Conservation (phyloP, 352 stramenopile genomes). For the Phytophthora foliorum region DNA sequence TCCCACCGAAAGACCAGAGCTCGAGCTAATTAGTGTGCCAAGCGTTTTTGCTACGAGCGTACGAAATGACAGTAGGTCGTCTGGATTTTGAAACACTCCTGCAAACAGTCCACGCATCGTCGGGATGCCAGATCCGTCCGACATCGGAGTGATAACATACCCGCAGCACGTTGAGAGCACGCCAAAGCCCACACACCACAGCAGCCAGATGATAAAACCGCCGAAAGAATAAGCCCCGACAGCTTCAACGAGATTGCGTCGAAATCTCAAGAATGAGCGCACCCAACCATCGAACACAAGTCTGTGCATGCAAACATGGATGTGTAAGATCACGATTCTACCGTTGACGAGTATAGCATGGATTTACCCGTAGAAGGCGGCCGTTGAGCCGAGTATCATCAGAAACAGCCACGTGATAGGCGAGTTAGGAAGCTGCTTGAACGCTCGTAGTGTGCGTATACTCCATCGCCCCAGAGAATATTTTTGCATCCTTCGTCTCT, state of each 20-base stretch:
- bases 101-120: conserved; percentile 87
- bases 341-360: neutral
- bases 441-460: conserved; percentile 66
- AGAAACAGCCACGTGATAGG: conserved; percentile 86
- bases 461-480: conserved; percentile 70
- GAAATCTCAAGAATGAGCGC: conserved; percentile 64
- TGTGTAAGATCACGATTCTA: neutral
- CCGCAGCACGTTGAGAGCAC: conserved; percentile 72
- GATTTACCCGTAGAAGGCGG: conserved; percentile 70
- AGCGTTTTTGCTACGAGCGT: conserved; percentile 80
- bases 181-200: conserved; percentile 66
- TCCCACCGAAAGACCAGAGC: conserved; percentile 77
- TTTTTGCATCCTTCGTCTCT: conserved; percentile 60
- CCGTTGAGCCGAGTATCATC: conserved; percentile 63
- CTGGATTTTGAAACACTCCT: conserved; percentile 80
- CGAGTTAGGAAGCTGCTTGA: conserved; percentile 85
- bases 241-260: conserved; percentile 59
- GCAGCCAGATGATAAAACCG: conserved; percentile 73
- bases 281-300: conserved; percentile 79
- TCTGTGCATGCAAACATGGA: conserved; percentile 26
- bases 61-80: conserved; percentile 68
- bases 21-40: conserved; percentile 72
- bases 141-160: conserved; percentile 62
- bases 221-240: conserved; percentile 61
- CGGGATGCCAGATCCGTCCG: conserved; percentile 82